Evolutionary conservation across 2,329 filamentous ascomycete genomes (phyloP), one percentile per base, ranked within the genome.

Genomic region (Amesomyces nigricolor): DNA sequence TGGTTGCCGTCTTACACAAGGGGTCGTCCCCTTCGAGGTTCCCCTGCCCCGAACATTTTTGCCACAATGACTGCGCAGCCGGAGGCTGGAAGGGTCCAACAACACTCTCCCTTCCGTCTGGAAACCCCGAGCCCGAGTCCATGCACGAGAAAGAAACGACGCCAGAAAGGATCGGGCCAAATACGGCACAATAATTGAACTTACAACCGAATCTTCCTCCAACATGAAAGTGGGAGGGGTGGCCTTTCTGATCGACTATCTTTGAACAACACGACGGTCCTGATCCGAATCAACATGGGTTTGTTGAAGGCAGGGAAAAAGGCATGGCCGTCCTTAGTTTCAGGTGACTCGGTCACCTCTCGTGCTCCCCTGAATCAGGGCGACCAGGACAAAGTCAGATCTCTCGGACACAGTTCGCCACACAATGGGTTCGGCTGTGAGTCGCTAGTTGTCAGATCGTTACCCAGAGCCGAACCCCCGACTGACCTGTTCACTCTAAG

Each of bases 1-100:
- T 57, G 58, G 51, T 57, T n/a, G 14, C 5, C 38, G 19, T 32
- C 45, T 53, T 16, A 19, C 51, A 47, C 49, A 47, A 39, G 38
- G 37, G 3, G 32, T 29, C 42, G 9, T 14, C 22, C 29, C 40
- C 9, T 48, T 58, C 52, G 30, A 56, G 56, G 47, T 37, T 42
- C 51, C 47, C 29, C 19, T 46, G 45, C 44, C 32, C 49, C 38
- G 53, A 30, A 40, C 40, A 43, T 45, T 37, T 37, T 13, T 49
- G 42, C 46, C 35, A 40, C 35, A 17, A 45, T n/a, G 14, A 8
- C 39, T 38, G 14, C 49, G 7, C 17, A 3, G 40, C 26, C 40
- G 5, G 35, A 40, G 17, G 6, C 10, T n/a, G 30, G 8, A 14
- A 38, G 32, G 6, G 11, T 35, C 7, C 32, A 13, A 35, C 11